A percentile compares a stretch with the other conserved stretches of the same genome.
phyloP scores from a whole-genome alignment of 768 basidiomycete species.

The Boletus bicolor region DNA sequence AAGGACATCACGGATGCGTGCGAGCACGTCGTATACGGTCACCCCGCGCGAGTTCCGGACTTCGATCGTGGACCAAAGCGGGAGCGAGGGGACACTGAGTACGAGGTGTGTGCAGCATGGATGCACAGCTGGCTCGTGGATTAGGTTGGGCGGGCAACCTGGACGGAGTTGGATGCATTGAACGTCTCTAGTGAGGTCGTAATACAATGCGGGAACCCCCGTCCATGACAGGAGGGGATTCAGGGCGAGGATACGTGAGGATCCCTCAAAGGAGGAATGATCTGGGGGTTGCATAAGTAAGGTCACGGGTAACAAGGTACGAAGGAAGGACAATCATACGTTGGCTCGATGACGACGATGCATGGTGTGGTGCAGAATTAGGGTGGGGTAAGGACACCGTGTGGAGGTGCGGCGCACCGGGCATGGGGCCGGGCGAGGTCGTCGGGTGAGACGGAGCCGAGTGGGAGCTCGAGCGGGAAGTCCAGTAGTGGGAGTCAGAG shows the following conservation, averaged over 20 bases:
- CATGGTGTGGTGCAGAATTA: slow-evolving; percentile 21
- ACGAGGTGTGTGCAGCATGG: slow-evolving; percentile 16
- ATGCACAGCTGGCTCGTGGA: slow-evolving; percentile 24
- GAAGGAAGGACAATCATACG: slow-evolving; percentile 12
- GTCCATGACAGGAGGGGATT: slow-evolving; percentile 27
- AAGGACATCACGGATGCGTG: slow-evolving; percentile 27
- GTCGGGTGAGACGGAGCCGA: slow-evolving; percentile 11
- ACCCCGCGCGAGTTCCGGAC: slow-evolving; percentile 28
- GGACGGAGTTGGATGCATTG: slow-evolving; percentile 20
- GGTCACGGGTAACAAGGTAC: background rate
- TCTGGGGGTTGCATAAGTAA: slow-evolving; percentile 14
- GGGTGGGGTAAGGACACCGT: slow-evolving; percentile 33
- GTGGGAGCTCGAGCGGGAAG: slow-evolving; percentile 7
- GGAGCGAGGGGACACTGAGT: slow-evolving; percentile 22
- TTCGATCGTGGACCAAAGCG: slow-evolving; percentile 30
- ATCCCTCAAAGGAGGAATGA: slow-evolving; percentile 1
- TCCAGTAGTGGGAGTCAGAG: slow-evolving; percentile 17
- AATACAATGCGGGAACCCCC: slow-evolving; percentile 17
- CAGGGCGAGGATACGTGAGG: slow-evolving; percentile 21
- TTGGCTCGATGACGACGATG: slow-evolving; percentile 14
- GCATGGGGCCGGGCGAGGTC: slow-evolving; percentile 20
- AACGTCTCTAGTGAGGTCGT: slow-evolving; percentile 27
- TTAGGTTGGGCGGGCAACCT: slow-evolving; percentile 13
- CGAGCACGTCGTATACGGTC: slow-evolving; percentile 29
- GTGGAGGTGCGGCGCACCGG: slow-evolving; percentile 24